Percentiles rank a stretch among this genome's conserved stretches.
Conservation (phyloP, 208 protist genomes). For the Acanthamoeba castellanii region DNA sequence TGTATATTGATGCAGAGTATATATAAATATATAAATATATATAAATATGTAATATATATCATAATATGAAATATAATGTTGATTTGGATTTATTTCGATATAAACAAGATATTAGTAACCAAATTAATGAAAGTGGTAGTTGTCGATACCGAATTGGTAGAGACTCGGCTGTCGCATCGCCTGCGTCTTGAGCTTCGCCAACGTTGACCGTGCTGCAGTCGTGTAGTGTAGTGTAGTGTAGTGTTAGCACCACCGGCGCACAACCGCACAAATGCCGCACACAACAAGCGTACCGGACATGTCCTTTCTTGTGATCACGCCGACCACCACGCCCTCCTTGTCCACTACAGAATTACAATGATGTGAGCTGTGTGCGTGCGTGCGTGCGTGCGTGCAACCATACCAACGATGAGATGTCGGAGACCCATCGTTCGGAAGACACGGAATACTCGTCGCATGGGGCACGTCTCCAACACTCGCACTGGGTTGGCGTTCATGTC, state of each 20-base stretch:
- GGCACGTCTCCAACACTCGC: slow-evolving; percentile 68
- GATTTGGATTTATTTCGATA: neutral
- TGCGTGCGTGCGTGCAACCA: no score
- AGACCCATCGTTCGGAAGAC: slow-evolving; percentile 69
- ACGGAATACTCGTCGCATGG: slow-evolving; percentile 53
- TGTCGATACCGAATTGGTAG: neutral
- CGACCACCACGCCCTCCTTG: neutral
- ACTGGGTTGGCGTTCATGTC: slow-evolving; percentile 67
- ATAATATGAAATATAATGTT: neutral
- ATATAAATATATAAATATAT: neutral
- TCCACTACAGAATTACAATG: neutral
- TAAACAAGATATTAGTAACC: neutral
- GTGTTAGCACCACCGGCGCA: neutral
- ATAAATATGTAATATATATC: neutral
- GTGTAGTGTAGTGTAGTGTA: neutral
- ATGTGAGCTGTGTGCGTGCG: neutral
- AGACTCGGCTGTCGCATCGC: slow-evolving; percentile 16
- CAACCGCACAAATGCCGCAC: neutral
- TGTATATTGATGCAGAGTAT: neutral
- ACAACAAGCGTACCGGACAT: neutral
- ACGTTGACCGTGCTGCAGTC: slow-evolving; percentile 11
- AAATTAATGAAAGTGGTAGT: neutral
- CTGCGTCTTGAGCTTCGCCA: slow-evolving; percentile 35
- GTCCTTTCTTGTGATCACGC: slow-evolving; percentile 70
- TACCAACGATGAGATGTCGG: slow-evolving; percentile 63